Evolutionary conservation across 2,329 filamentous ascomycete genomes (phyloP), one percentile per base, ranked within the genome.

Genomic region (Diaporthe destruens): DNA sequence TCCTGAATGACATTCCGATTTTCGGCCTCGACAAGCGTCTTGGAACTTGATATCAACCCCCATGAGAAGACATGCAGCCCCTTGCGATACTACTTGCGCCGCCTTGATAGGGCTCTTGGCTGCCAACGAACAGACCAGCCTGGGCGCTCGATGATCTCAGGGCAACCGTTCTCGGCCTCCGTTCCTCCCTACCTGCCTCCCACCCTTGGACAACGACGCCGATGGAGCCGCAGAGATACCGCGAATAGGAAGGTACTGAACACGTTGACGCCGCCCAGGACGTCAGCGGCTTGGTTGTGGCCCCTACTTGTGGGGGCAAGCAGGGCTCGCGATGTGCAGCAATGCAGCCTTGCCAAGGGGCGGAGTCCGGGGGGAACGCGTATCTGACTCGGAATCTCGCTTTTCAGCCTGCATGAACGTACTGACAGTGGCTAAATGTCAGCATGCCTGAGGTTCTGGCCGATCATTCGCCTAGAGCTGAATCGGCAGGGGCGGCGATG

Each of bases 31-130:
- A 53, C n/a, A 16, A 66, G 12, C 29, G 25, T 36, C 61, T 23
- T 25, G 32, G 14, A 14, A 53, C n/a, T n/a, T 53, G 25, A 39
- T 36, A 39, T 12, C 7, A 23, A 20, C 32, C 61, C 47, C 61
- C n/a, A n/a, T 39, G 61, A 9, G 47, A 39, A 47, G 32, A 20
- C 47, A 36, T 66, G 61, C 32, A 53, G 47, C 47, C 47, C 59
- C 29, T 34, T 29, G 39, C 20, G 39, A 32, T 63, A 29, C 57
- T 34, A 47, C 57, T 29, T n/a, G 25, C 8, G 4, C 25, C 8
- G 23, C 57, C 61, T 32, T 39, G 61, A 66, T 53, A 66, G 61
- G 61, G 18, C 8, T 51, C 61, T 53, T 66, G 47, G 61, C 61
- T 53, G 47, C 61, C 61, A 53, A 12, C 3, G 29, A 47, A 14